phyloP scores from a whole-genome alignment of 2,329 filamentous ascomycete species.

The Fusarium tanahbumbuense region DNA sequence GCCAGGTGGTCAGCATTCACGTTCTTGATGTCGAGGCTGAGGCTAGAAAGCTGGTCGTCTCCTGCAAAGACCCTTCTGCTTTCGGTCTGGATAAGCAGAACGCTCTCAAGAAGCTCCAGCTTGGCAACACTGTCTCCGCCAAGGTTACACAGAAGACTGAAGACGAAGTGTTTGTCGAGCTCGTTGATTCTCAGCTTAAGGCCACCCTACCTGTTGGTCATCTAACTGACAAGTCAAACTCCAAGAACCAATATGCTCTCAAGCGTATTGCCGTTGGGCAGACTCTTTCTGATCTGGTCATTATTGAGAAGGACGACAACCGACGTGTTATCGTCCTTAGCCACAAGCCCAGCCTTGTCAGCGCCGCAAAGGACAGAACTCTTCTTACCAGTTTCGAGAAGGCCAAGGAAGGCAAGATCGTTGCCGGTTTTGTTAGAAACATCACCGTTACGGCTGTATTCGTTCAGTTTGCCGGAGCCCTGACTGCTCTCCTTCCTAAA shows the following conservation, averaged over 20 bases:
- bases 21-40: conserved; percentile 83
- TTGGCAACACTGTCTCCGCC: conserved; percentile 81
- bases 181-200: conserved; percentile 78
- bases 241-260: conserved; percentile 80
- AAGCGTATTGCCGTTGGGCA: conserved; percentile 89
- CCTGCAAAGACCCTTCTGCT: conserved; percentile 88
- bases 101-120: conserved; percentile 77
- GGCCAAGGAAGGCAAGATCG: conserved; percentile 73
- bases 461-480: conserved; percentile 83
- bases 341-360: conserved; percentile 84
- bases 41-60: conserved; percentile 80
- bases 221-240: conserved; percentile 83
- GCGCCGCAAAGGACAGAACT: conserved; percentile 76
- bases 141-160: conserved; percentile 85
- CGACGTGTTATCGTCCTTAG: conserved; percentile 81
- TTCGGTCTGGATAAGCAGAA: conserved; percentile 81
- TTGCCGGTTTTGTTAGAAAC: conserved; percentile 86
- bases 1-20: conserved; percentile 92
- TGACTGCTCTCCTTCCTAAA: conserved; percentile 84
- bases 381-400: conserved; percentile 80
- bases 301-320: conserved; percentile 86
- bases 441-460: conserved; percentile 85
- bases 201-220: conserved; percentile 82
- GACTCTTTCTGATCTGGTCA: conserved; percentile 81
- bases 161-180: conserved; percentile 80